Base-by-base conservation (phyloP, 192 early-diverging fungal species). In the Coemansia sp. region DNA sequence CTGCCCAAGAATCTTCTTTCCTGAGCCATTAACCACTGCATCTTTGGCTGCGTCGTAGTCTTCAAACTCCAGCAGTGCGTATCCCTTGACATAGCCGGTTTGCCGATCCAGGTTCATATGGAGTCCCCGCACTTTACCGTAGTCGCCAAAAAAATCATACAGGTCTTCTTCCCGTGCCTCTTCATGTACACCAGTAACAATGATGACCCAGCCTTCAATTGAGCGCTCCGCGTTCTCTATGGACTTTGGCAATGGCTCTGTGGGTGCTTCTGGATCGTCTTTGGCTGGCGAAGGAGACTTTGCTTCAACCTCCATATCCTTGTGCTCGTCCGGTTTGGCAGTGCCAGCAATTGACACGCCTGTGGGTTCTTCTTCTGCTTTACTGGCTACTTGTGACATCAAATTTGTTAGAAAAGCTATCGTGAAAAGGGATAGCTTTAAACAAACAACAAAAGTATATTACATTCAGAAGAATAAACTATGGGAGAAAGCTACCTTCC, bases 71-170 rank as follows among this genome's bases (percentile, higher is more conserved):
- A 96, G 69, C 40, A 98, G 71, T 5, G 89, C 92, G 63, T 98
- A 98, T 37, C 96, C 96, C 86, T 98, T 98, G 66, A 93, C 91
- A 58, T 87, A 98, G 60, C 96, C 96, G 40, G 93, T 93, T 52
- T 91, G 86, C 39, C 96, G 82, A 81, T 98, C 93, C 45, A 96
- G 72, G 64, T 96, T 98, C 58, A 98, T 69, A 49, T 96, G 92
- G 42, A 98, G 36, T 67, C 89, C 88, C 69, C 93, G 91, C 45
- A 94, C 85, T 15, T 83, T 83, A n/a, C 96, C 96, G 80, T 79
- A 96, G 42, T 96, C 93, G 18, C 85, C 82, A 58, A 93, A 96
- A 53, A 84, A 81, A 64, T 98, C 91, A 54, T 68, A 83, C 46
- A 98, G 65, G 40, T 90, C 89, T 15, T 98, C 96, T 58, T 96